Base-by-base conservation (phyloP, 2,329 filamentous ascomycete genomes). In the Cladosporium phlei region DNA sequence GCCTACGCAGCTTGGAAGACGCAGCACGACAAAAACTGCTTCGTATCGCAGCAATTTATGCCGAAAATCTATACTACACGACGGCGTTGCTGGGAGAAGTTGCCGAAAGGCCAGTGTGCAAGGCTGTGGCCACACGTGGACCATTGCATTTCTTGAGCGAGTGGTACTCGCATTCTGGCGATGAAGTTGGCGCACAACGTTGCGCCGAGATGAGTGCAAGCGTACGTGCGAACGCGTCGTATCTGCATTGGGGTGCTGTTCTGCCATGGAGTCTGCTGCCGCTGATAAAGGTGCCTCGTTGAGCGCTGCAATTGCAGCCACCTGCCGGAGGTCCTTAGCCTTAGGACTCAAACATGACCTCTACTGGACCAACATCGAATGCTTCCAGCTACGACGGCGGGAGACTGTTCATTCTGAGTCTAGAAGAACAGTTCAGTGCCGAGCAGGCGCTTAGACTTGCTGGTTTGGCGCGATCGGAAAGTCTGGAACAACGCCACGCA, bases 241-340 rank as follows among this genome's bases (percentile, higher is more conserved):
- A 45, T 16, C 21, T 45, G 22, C 25, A 45, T 12, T 45, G 42
- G 42, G 42, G 37, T 21, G 24, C 33, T 24, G 16, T 45, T 14
- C 16, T 45, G 12, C 42, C 42, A 8, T 45, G 42, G 42, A 37
- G 32, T 16, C 8, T 45, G 24, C 16, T 45, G 32, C 42, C 42
- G 10, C 24, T 45, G 24, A 29, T 10, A n/a, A 24, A 21, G 32
- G 42, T 17, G 42, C 19, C 34, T 8, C 7, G 16, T 37, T 24
- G 24, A 25, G 11, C 24, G 24, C 11, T 11, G 24, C n/a, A 25
- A 6, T 25, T 25, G 24, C 24, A 25, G n/a, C n/a, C n/a, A n/a
- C n/a, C n/a, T n/a, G n/a, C 35, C 9, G 35, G 35, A 17, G 35
- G 35, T 7, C 35, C 35, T 19, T n/a, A n/a, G n/a, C n/a, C n/a